These are phyloP conservation scores for Agapanthus africanus DNA, from an alignment of 106 monocot species.

Conservation along the genomic window DNA sequence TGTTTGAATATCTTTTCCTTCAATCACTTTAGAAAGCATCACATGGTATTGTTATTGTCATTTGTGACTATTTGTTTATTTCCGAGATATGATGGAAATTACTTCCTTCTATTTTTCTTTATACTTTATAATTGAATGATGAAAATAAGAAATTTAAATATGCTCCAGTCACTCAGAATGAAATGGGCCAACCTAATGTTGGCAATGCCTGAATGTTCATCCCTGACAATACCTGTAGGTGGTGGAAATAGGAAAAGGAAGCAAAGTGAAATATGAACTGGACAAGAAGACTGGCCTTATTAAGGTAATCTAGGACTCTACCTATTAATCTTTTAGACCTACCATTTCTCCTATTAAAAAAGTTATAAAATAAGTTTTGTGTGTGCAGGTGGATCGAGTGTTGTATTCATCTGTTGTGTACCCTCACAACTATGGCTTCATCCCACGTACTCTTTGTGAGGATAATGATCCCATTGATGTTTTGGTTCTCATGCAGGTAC, in stretches of 20 bases:
- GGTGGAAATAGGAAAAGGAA: constrained; percentile 79
- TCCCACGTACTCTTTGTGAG: too few species aligned
- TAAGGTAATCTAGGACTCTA: constrained; percentile 33
- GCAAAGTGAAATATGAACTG: constrained; percentile 93
- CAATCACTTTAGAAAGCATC: not conserved
- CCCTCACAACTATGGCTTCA: too few species aligned
- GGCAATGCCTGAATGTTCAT: not conserved
- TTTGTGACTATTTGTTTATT: not conserved
- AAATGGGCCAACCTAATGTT: not conserved
- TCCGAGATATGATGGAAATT: not conserved
- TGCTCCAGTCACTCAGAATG: not conserved
- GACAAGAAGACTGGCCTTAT: constrained; percentile 90
- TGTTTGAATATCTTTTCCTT: too few species aligned
- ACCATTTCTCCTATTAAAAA: not conserved
- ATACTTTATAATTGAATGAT: not conserved
- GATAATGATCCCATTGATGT: too few species aligned
- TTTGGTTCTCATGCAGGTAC: too few species aligned
- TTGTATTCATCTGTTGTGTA: too few species aligned
- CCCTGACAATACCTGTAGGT: constrained; percentile 39
- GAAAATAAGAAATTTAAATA: not conserved
- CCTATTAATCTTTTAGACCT: not conserved
- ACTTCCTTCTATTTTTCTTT: not conserved
- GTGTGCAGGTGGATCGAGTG: constrained; percentile 68
- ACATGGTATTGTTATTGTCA: not conserved
- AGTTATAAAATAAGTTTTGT: constrained; percentile 4